phyloP scores from a whole-genome alignment of 192 early-diverging fungal species.

The Physocladia obscura region DNA sequence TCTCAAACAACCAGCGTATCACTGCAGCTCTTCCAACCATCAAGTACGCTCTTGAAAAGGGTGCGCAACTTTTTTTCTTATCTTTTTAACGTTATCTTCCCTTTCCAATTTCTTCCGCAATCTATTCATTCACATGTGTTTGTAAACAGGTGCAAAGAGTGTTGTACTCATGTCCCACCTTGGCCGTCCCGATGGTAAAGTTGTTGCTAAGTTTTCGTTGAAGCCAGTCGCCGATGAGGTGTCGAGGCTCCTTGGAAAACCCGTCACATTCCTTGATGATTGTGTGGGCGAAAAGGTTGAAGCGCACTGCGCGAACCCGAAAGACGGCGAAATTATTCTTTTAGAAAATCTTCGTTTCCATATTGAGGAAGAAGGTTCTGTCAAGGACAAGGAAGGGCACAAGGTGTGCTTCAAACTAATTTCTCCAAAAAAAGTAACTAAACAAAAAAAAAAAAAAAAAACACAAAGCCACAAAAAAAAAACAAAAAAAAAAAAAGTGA shows the following conservation, averaged over 20 bases:
- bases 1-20: conserved; percentile 97
- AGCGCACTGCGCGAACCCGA: conserved; percentile 66
- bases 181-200: conserved; percentile 93
- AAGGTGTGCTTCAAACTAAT: conserved; percentile 62
- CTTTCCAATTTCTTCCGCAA: too few relatives aligned
- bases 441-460: neutral
- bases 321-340: conserved; percentile 77
- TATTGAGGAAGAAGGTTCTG: conserved; percentile 94
- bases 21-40: conserved; percentile 92
- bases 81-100: neutral
- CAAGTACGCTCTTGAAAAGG: conserved; percentile 83
- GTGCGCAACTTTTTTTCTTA: conserved; percentile 48
- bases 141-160: conserved; percentile 69
- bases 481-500: neutral
- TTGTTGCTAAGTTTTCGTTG: conserved; percentile 84
- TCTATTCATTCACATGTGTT: too few relatives aligned
- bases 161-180: conserved; percentile 97
- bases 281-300: conserved; percentile 92
- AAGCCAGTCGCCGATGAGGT: conserved; percentile 88
- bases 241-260: conserved; percentile 68
- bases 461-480: neutral
- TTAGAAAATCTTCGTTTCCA: conserved; percentile 98
- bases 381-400: conserved; percentile 85
- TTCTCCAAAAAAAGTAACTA: neutral
- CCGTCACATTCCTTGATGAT: conserved; percentile 89